Percentiles rank a stretch among this genome's conserved stretches.
Conservation (phyloP, 805 yeast species). For the Wickerhamiella sergipiensis region DNA sequence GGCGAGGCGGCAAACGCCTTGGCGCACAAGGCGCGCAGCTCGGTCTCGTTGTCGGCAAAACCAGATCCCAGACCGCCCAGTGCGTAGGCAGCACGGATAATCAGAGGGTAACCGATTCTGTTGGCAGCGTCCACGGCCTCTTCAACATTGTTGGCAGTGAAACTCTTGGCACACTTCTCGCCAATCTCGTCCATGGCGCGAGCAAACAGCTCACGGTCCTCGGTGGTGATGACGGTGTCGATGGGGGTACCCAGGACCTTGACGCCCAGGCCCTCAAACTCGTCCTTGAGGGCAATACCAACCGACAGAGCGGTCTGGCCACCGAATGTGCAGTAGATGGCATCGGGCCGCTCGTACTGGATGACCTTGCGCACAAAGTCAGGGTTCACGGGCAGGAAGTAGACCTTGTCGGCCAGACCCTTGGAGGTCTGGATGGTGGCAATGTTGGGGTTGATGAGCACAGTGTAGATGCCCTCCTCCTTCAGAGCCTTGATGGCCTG, state of each 20-base stretch:
- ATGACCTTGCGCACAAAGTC: constrained; percentile 95
- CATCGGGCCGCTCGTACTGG: constrained; percentile 89
- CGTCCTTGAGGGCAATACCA: constrained; percentile 92
- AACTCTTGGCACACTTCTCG: constrained; percentile 91
- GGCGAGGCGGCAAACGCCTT: constrained; percentile 93
- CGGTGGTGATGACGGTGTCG: constrained; percentile 92
- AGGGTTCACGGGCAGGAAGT: constrained; percentile 93
- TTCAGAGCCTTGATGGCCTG: constrained; percentile 97
- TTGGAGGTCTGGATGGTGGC: constrained; percentile 97
- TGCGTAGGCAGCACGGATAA: constrained; percentile 95
- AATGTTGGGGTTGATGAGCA: constrained; percentile 91
- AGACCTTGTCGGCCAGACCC: constrained; percentile 95
- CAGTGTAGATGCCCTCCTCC: constrained; percentile 94
- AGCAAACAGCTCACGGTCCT: constrained; percentile 94
- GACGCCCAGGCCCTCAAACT: constrained; percentile 82
- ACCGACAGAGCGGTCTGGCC: constrained; percentile 97
- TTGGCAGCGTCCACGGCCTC: constrained; percentile 80
- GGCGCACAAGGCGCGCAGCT: constrained; percentile 70
- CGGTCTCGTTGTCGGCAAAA: constrained; percentile 78
- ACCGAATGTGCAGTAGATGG: constrained; percentile 93
- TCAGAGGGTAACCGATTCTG: constrained; percentile 85
- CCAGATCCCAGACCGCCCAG: constrained; percentile 98
- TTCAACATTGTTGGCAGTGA: constrained; percentile 62
- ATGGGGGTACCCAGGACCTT: constrained; percentile 94
- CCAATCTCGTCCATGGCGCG: constrained; percentile 86